Conservation (phyloP, 1,139 yeast species). For the Taiozyma sp. region DNA sequence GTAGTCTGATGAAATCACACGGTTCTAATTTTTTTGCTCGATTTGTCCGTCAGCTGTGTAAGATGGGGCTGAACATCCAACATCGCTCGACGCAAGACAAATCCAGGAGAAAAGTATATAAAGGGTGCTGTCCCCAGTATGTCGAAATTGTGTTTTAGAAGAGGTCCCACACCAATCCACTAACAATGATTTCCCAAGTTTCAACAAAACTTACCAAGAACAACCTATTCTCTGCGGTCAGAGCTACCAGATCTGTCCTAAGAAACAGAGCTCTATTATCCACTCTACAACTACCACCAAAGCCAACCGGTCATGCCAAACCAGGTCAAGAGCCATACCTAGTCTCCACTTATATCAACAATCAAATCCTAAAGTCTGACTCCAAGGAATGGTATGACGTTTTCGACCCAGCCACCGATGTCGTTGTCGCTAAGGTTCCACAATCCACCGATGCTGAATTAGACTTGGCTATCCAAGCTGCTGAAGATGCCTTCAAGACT, state of each 20-base stretch:
- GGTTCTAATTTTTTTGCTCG: background rate
- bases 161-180: background rate
- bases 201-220: slow-evolving; percentile 4
- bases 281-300: slow-evolving; percentile 25
- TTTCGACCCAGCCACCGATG: slow-evolving; percentile 73
- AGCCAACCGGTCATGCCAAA: slow-evolving; percentile 37
- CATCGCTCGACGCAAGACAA: background rate
- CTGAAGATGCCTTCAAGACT: slow-evolving; percentile 51
- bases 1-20: background rate
- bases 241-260: slow-evolving; percentile 1
- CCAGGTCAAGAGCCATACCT: slow-evolving; percentile 38
- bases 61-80: background rate
- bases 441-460: slow-evolving; percentile 66
- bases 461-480: slow-evolving; percentile 61
- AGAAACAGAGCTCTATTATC: slow-evolving; percentile 9
- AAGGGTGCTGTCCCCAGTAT: background rate
- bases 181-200: slow-evolving; percentile 1
- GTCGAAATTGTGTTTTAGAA: background rate
- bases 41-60: background rate
- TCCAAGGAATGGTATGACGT: slow-evolving; percentile 63
- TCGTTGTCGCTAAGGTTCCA: slow-evolving; percentile 63
- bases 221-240: slow-evolving; percentile 1
- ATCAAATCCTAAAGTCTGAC: slow-evolving; percentile 50
- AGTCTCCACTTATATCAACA: slow-evolving; percentile 50
- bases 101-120: background rate